A percentile compares a stretch with the other conserved stretches of the same genome.
Evolutionary conservation across 306 rosid genomes (phyloP).

Genomic region (Glycine latifolia): DNA sequence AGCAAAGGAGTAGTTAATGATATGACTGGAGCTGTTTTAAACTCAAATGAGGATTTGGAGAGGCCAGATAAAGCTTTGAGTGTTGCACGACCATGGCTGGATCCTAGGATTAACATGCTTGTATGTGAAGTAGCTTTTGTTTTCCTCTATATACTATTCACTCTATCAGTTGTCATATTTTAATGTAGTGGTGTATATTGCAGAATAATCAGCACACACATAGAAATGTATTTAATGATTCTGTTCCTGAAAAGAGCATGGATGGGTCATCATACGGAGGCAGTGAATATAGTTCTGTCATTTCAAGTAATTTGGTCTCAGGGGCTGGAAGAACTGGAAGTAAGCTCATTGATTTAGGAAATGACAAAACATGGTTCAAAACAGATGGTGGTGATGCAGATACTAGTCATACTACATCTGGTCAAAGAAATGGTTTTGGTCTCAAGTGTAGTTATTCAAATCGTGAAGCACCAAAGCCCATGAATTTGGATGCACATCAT

Average conservation of each 20-base stretch:
- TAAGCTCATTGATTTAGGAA: conserved; percentile 64
- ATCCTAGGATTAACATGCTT: conserved; percentile 62
- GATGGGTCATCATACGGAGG: conserved; percentile 60
- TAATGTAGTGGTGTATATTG: conserved; percentile 50
- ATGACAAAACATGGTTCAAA: conserved; percentile 68
- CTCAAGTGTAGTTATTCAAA: conserved; percentile 63
- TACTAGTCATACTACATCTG: conserved; percentile 57
- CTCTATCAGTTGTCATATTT: conserved; percentile 21
- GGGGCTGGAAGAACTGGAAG: conserved; percentile 61
- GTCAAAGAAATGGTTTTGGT: conserved; percentile 76
- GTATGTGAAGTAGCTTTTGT: conserved; percentile 54
- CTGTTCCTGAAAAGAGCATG: conserved; percentile 70
- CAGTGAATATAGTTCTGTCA: conserved; percentile 66
- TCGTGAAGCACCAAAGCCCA: conserved; percentile 67
- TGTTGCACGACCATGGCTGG: conserved; percentile 73
- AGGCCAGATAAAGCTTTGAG: conserved; percentile 59
- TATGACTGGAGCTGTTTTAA: conserved; percentile 55
- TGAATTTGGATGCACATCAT: conserved; percentile 56
- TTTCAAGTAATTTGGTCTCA: conserved; percentile 64
- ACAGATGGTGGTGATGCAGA: conserved; percentile 63
- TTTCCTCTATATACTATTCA: conserved; percentile 13
- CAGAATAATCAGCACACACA: conserved; percentile 70
- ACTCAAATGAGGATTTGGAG: conserved; percentile 64
- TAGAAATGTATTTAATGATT: conserved; percentile 62
- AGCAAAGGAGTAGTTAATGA: conserved; percentile 72